Percentiles rank a stretch among this genome's conserved stretches.
Conservation (phyloP, 352 stramenopile species). For the Phytopythium boreale region DNA sequence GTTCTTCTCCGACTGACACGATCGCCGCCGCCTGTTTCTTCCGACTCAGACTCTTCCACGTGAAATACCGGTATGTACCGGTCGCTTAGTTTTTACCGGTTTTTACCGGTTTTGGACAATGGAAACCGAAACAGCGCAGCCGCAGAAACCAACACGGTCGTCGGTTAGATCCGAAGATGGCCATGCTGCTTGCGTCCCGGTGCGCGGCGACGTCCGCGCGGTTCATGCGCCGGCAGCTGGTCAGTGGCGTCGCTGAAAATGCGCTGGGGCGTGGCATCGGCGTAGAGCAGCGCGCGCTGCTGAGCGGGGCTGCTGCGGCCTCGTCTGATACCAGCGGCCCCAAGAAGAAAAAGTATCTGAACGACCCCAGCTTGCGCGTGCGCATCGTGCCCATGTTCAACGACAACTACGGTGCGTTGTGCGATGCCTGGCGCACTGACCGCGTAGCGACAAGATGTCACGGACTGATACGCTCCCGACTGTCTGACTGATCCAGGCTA, state of each 20-base stretch:
- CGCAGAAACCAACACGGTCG: too few species aligned
- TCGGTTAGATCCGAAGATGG: neutral
- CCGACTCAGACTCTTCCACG: neutral
- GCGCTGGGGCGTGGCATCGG: neutral
- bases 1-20: constrained; percentile 6
- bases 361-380: constrained; percentile 77
- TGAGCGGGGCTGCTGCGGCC: neutral
- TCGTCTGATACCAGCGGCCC: neutral
- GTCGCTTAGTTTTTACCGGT: too few species aligned
- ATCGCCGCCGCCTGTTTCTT: neutral
- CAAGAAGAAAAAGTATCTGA: constrained; percentile 55
- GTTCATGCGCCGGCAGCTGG: neutral
- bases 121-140: too few species aligned
- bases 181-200: neutral
- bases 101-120: too few species aligned
- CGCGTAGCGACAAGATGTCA: neutral
- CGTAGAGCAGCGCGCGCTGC: neutral
- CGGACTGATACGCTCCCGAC: neutral
- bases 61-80: constrained; percentile 1
- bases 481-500: constrained; percentile 34
- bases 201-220: neutral
- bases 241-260: neutral
- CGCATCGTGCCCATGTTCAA: constrained; percentile 80
- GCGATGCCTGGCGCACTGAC: neutral
- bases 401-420: constrained; percentile 72